A percentile compares a stretch with the other conserved stretches of the same genome.
Evolutionary conservation across 2,329 filamentous ascomycete species (phyloP).

Genomic region (Myriosclerotinia curreyana): DNA sequence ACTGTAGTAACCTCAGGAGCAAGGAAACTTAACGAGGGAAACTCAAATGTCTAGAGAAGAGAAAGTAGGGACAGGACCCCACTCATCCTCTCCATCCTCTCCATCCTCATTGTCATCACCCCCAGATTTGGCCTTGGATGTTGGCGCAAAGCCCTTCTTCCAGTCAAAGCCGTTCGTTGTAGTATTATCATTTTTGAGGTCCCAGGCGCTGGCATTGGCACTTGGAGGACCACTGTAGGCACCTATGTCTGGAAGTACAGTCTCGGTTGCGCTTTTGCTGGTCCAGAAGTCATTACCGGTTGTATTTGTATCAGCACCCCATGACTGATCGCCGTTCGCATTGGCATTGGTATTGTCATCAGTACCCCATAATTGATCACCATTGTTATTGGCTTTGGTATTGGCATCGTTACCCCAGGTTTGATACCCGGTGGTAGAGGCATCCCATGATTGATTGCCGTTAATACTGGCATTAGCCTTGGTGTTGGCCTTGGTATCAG

Average conservation of each 20-base stretch:
- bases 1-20: not conserved
- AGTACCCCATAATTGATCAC: conserved; percentile 2
- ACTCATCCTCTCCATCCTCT: not conserved
- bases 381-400: not conserved
- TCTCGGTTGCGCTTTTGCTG: not conserved
- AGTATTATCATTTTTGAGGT: not conserved
- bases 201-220: not conserved
- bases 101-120: not conserved
- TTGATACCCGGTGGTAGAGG: not conserved
- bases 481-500: too few relatives aligned
- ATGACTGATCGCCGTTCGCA: conserved; percentile 2
- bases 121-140: not conserved
- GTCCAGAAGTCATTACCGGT: not conserved
- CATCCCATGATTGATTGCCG: not conserved
- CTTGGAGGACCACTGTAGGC: not conserved
- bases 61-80: conserved; percentile 11
- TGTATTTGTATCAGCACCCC: not conserved
- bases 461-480: not conserved
- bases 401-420: not conserved
- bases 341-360: not conserved
- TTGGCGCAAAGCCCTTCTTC: not conserved
- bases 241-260: not conserved
- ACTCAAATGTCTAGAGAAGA: conserved; percentile 4
- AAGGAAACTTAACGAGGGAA: not conserved
- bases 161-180: not conserved